These are phyloP conservation scores for Brettanomyces nanus DNA, from an alignment of 805 yeast species.

Conservation along the genomic window DNA sequence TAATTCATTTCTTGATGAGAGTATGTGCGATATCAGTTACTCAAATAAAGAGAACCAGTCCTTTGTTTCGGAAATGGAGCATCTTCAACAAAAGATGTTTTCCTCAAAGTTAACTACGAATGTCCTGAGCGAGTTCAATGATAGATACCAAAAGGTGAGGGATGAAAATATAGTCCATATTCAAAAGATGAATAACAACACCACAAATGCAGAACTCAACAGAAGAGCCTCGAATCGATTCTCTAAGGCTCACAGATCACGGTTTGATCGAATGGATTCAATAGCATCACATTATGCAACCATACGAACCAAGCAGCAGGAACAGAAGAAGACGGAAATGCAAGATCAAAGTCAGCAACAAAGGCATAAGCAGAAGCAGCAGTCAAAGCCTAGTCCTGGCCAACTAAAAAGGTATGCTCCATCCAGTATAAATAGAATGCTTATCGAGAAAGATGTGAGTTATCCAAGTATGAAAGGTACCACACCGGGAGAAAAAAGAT, in stretches of 20 bases:
- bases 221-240: slow-evolving; percentile 30
- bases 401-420: slow-evolving; percentile 2
- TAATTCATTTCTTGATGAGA: slow-evolving; percentile 7
- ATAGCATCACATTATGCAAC: slow-evolving; percentile 42
- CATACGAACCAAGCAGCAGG: slow-evolving; percentile 13
- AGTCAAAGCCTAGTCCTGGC: background rate
- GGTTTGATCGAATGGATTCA: slow-evolving; percentile 44
- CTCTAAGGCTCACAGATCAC: slow-evolving; percentile 35
- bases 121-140: slow-evolving; percentile 37
- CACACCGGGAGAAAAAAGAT: slow-evolving; percentile 23
- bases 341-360: slow-evolving; percentile 1
- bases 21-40: slow-evolving; percentile 20
- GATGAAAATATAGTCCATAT: slow-evolving; percentile 18
- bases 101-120: slow-evolving; percentile 38
- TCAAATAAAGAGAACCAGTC: slow-evolving; percentile 22
- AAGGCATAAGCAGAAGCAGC: background rate
- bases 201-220: slow-evolving; percentile 16
- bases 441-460: background rate
- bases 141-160: slow-evolving; percentile 32
- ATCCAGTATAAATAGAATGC: background rate
- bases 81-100: slow-evolving; percentile 37
- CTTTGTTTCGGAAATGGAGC: slow-evolving; percentile 23
- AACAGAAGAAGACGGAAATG: background rate
- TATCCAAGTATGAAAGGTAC: background rate
- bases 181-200: slow-evolving; percentile 17